Percentiles rank a stretch among this genome's conserved stretches.
phyloP scores from a whole-genome alignment of 2,329 filamentous ascomycete genomes.

The Biscogniauxia mediterranea region DNA sequence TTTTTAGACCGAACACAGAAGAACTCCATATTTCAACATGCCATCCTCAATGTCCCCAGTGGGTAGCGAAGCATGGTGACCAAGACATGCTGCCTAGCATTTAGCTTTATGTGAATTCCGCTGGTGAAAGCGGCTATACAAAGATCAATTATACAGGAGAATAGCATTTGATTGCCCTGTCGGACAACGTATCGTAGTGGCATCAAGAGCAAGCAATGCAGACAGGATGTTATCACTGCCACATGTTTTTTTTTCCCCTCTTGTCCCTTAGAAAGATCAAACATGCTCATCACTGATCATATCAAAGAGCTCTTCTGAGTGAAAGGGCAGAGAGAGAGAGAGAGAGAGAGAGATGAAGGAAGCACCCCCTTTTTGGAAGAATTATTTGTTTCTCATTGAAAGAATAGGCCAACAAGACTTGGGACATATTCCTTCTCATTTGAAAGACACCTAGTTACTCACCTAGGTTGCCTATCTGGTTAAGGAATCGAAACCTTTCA shows the following conservation, averaged over 20 bases:
- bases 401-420: too few species aligned
- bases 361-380: too few species aligned
- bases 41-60: too few species aligned
- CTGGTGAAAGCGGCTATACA: neutral
- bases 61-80: neutral
- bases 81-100: neutral
- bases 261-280: neutral
- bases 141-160: neutral
- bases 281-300: neutral
- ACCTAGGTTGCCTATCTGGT: too few species aligned
- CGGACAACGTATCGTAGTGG: neutral
- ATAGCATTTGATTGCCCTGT: neutral
- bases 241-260: neutral
- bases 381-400: too few species aligned
- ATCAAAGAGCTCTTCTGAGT: too few species aligned
- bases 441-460: too few species aligned
- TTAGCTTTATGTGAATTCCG: neutral
- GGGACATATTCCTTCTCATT: too few species aligned
- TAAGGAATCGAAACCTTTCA: too few species aligned
- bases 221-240: neutral
- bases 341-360: too few species aligned
- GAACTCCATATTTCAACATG: conserved; percentile 9
- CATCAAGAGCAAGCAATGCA: neutral
- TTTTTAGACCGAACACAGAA: conserved; percentile 11
- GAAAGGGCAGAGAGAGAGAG: too few species aligned